Conservation (phyloP, 768 basidiomycete genomes). For the Lactarius vividus region DNA sequence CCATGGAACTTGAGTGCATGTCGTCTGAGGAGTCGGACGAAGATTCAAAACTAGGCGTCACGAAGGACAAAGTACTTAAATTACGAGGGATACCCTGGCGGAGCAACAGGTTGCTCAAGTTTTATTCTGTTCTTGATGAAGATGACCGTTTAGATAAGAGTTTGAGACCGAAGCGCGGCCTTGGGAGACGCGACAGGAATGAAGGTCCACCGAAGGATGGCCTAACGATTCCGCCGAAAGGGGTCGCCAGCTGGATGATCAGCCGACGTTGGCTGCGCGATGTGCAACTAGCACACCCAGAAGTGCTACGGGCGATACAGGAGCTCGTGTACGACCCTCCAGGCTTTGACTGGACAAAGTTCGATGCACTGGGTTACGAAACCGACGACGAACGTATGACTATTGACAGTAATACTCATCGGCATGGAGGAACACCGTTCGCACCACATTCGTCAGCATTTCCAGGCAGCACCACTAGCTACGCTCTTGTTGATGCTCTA, state of each 20-base stretch:
- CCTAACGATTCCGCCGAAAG: constrained; percentile 57
- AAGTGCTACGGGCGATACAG: constrained; percentile 43
- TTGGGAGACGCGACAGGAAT: constrained; percentile 53
- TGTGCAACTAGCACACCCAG: constrained; percentile 44
- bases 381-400: constrained; percentile 42
- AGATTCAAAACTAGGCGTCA: constrained; percentile 37
- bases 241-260: constrained; percentile 72
- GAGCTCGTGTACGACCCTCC: constrained; percentile 46
- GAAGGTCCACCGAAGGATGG: constrained; percentile 57
- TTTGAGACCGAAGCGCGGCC: constrained; percentile 54
- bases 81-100: constrained; percentile 66
- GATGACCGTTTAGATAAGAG: constrained; percentile 47
- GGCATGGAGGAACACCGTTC: constrained; percentile 22
- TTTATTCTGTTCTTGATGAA: constrained; percentile 61
- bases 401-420: constrained; percentile 14
- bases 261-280: constrained; percentile 59
- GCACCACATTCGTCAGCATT: constrained; percentile 15
- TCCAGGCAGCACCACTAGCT: constrained; percentile 28
- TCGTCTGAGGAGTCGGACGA: constrained; percentile 74
- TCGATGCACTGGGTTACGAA: constrained; percentile 54
- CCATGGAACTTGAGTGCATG: constrained; percentile 73
- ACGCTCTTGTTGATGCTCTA: constrained; percentile 34
- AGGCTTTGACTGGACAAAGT: constrained; percentile 50
- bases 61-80: constrained; percentile 42
- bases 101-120: constrained; percentile 57